phyloP scores from a whole-genome alignment of 2,329 filamentous ascomycete genomes.

The Colletotrichum noveboracense region DNA sequence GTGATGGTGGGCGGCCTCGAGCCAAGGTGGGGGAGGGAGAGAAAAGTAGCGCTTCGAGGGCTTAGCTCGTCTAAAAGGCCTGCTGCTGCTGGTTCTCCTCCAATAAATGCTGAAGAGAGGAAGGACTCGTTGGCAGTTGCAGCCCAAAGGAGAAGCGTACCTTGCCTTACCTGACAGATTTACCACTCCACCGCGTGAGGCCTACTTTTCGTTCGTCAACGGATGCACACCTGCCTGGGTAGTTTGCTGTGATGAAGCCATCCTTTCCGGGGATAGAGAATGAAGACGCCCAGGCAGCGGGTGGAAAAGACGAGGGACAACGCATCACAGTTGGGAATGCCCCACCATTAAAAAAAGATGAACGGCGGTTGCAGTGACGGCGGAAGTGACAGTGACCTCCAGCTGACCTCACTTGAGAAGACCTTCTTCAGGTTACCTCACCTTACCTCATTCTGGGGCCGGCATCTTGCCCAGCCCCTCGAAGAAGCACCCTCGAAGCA shows the following conservation, averaged over 20 bases:
- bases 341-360: not conserved
- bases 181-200: not conserved
- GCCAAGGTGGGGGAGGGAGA: not conserved
- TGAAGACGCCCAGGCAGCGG: not conserved
- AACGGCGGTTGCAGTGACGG: not conserved
- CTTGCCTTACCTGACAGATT: not conserved
- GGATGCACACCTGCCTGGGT: not conserved
- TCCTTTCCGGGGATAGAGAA: not conserved
- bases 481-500: not conserved
- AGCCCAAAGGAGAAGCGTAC: not conserved
- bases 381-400: not conserved
- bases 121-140: not conserved
- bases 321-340: conserved; percentile 1
- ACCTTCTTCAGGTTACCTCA: not conserved
- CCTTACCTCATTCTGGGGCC: not conserved
- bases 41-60: not conserved
- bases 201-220: not conserved
- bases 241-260: not conserved
- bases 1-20: conserved; percentile 11
- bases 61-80: not conserved
- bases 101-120: not conserved
- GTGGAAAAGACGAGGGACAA: not conserved
- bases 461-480: not conserved
- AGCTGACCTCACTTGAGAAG: not conserved
- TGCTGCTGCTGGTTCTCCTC: not conserved